Evolutionary conservation across 2,329 filamentous ascomycete species (phyloP).

Genomic region (Aspergillus texensis): DNA sequence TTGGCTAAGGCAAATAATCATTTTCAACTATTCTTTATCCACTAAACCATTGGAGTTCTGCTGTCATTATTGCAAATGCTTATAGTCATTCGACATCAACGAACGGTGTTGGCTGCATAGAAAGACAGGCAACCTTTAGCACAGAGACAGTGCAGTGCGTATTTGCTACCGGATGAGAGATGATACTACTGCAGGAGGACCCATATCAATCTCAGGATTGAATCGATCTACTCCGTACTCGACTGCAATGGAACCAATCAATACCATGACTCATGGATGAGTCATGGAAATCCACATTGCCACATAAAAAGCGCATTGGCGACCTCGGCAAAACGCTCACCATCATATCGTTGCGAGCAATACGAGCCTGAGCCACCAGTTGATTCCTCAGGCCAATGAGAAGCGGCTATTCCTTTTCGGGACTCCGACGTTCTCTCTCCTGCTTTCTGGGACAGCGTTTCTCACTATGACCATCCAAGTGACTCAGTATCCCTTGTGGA

Average conservation of each 20-base stretch:
- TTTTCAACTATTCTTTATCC: no score
- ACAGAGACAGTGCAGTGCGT: no score
- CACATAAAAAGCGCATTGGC: background rate
- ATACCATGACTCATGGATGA: background rate
- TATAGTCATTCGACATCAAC: no score
- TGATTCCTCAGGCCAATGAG: conserved; percentile 19
- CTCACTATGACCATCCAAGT: background rate
- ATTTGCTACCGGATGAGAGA: no score
- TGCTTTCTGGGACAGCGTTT: background rate
- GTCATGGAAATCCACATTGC: background rate
- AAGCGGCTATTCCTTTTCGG: conserved; percentile 24
- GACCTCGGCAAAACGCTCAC: background rate
- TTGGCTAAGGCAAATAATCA: no score
- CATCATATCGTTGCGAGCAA: background rate
- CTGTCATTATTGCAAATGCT: no score
- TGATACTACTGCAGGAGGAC: no score
- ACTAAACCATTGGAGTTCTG: no score
- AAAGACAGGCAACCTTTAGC: no score
- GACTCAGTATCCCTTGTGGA: conserved; percentile 5
- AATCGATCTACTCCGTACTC: background rate
- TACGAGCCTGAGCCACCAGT: background rate
- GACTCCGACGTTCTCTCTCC: conserved; percentile 22
- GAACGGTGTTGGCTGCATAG: no score
- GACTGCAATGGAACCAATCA: no score
- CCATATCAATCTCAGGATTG: no score